phyloP scores from a whole-genome alignment of 495 filamentous ascomycete species.

The Penicillium robsamsonii region DNA sequence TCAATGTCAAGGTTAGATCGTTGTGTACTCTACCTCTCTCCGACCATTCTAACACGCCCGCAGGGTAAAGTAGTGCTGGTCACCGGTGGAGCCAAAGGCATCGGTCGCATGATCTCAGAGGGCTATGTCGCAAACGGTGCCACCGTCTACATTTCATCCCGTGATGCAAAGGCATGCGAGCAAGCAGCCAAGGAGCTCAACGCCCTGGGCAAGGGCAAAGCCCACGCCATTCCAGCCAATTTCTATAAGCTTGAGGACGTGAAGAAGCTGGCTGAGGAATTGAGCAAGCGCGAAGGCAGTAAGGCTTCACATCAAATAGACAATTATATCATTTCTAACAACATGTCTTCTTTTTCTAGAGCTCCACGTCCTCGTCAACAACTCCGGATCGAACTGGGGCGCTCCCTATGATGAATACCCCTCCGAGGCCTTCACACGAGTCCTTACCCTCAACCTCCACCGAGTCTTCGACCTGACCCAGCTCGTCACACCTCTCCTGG shows the following conservation, averaged over 20 bases:
- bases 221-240: conserved; percentile 64
- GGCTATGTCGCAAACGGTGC: conserved; percentile 77
- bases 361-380: conserved; percentile 77
- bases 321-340: conserved; percentile 8
- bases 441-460: conserved; percentile 77
- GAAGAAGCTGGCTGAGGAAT: conserved; percentile 60
- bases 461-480: conserved; percentile 78
- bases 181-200: conserved; percentile 59
- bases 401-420: conserved; percentile 67
- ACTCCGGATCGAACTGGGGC: conserved; percentile 73
- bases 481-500: conserved; percentile 67
- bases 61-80: conserved; percentile 75
- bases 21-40: background rate
- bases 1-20: conserved; percentile 56
- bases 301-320: conserved; percentile 20
- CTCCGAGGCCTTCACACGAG: conserved; percentile 64
- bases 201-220: conserved; percentile 59
- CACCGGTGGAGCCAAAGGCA: conserved; percentile 68
- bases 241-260: conserved; percentile 74
- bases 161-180: conserved; percentile 61
- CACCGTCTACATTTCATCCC: conserved; percentile 79
- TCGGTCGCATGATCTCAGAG: conserved; percentile 78
- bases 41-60: conserved; percentile 15
- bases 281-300: conserved; percentile 61
- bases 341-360: conserved; percentile 30